Evolutionary conservation across 371 early-diverging fungal genomes (phyloP).

Genomic region (Mucor saturninus): DNA sequence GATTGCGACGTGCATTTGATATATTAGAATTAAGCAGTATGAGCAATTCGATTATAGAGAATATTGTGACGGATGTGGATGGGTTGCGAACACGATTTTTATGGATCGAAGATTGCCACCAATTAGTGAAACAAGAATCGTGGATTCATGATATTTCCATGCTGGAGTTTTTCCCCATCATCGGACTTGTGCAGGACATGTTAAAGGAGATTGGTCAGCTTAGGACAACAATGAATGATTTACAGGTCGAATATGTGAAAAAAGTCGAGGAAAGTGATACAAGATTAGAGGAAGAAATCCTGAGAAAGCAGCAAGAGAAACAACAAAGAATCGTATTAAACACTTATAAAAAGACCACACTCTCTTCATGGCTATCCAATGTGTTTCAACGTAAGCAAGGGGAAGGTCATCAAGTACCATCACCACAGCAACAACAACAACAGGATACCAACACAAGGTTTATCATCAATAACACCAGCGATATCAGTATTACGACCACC

Average conservation of each 20-base stretch:
- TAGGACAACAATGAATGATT: constrained; percentile 71
- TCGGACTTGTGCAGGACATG: constrained; percentile 63
- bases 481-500: constrained; percentile 16
- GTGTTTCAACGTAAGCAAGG: constrained; percentile 14
- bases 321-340: constrained; percentile 2
- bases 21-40: constrained; percentile 72
- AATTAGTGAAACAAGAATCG: constrained; percentile 12
- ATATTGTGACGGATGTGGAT: constrained; percentile 65
- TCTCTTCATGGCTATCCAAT: constrained; percentile 38
- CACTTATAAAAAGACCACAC: not conserved
- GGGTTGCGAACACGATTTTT: constrained; percentile 55
- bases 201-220: constrained; percentile 67
- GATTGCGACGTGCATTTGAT: constrained; percentile 68
- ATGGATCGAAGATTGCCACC: constrained; percentile 50
- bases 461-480: constrained; percentile 8
- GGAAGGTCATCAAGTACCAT: not conserved
- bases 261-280: constrained; percentile 63
- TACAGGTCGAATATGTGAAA: constrained; percentile 71
- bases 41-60: constrained; percentile 77
- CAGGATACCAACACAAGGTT: constrained; percentile 5
- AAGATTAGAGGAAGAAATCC: constrained; percentile 56
- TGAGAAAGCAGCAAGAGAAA: constrained; percentile 34
- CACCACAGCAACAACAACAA: not conserved
- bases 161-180: constrained; percentile 61
- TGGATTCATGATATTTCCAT: constrained; percentile 35